phyloP scores from a whole-genome alignment of 2,329 filamentous ascomycete species.

The Ophiosphaerella korrae region DNA sequence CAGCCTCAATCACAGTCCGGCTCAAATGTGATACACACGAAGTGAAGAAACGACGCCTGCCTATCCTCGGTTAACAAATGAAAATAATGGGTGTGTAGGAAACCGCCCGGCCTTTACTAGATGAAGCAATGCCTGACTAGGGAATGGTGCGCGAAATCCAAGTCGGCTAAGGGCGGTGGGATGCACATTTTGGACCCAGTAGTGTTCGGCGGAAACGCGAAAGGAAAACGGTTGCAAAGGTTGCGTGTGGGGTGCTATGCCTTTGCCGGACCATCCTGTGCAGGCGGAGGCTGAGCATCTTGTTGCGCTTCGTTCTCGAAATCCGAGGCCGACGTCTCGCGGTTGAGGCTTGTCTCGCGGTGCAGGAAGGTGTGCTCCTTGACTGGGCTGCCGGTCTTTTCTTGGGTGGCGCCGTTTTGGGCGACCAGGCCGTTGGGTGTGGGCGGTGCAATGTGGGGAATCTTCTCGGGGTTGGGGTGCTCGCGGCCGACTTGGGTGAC shows the following conservation, averaged over 20 bases:
- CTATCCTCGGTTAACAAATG: neutral
- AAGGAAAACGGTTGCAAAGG: conserved; percentile 5
- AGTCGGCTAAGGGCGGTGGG: conserved; percentile 16
- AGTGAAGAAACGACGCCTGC: conserved; percentile 15
- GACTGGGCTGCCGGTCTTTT: conserved; percentile 73
- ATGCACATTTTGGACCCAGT: conserved; percentile 24
- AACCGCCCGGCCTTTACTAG: neutral
- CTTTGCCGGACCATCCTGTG: conserved; percentile 22
- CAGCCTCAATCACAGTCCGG: conserved; percentile 1
- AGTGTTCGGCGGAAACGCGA: conserved; percentile 4
- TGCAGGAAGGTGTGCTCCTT: conserved; percentile 91
- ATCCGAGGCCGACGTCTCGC: conserved; percentile 75
- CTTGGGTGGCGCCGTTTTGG: conserved; percentile 43
- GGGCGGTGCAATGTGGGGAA: conserved; percentile 82
- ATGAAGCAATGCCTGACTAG: conserved; percentile 19
- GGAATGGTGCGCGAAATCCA: conserved; percentile 9
- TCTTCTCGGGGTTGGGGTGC: conserved; percentile 93
- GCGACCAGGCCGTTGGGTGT: conserved; percentile 48
- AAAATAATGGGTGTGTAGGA: conserved; percentile 8
- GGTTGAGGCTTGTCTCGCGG: conserved; percentile 75
- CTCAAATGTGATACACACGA: conserved; percentile 25
- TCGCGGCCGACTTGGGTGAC: conserved; percentile 92
- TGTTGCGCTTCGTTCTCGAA: conserved; percentile 49
- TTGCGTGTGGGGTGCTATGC: conserved; percentile 16
- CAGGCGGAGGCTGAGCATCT: neutral